These are phyloP conservation scores for Xylariomycetidae sp. DNA, from an alignment of 2,329 filamentous ascomycete genomes.

Conservation along the genomic window DNA sequence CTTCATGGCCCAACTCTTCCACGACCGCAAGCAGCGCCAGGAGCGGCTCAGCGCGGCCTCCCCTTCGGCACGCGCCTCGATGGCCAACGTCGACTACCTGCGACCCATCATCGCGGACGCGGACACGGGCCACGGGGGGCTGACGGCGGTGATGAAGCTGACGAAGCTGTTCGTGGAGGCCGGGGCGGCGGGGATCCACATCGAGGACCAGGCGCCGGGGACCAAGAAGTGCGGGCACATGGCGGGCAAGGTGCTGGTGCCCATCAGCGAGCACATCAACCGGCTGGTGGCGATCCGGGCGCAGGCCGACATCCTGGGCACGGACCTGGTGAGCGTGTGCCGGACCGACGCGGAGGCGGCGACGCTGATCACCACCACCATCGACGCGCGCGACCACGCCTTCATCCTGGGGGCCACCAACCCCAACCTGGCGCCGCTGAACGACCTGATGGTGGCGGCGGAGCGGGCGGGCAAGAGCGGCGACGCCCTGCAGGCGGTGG, in stretches of 20 bases:
- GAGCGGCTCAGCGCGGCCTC: conserved; percentile 77
- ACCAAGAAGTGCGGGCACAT: conserved; percentile 99
- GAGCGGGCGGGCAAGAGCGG: conserved; percentile 78
- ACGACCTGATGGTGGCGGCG: conserved; percentile 84
- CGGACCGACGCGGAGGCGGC: conserved; percentile 97
- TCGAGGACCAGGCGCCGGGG: conserved; percentile 95
- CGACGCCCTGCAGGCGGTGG: conserved; percentile 76
- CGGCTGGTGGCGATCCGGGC: conserved; percentile 92
- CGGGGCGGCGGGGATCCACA: conserved; percentile 95
- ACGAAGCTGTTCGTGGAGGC: conserved; percentile 97
- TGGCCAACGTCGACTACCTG: conserved; percentile 85
- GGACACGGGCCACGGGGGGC: conserved; percentile 91
- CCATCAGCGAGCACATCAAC: conserved; percentile 97
- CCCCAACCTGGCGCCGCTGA: conserved; percentile 66
- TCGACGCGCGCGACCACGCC: conserved; percentile 89
- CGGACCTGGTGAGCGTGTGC: conserved; percentile 83
- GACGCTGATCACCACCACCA: conserved; percentile 92
- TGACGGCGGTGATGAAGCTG: conserved; percentile 99
- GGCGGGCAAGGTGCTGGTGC: conserved; percentile 96
- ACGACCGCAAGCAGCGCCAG: conserved; percentile 97
- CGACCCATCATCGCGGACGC: conserved; percentile 95
- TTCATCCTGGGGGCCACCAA: conserved; percentile 93
- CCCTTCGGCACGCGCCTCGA: conserved; percentile 61
- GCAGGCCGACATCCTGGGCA: conserved; percentile 97
- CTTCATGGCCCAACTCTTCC: conserved; percentile 98